Conservation (phyloP, 164 flowering plant species). For the Chloranthus sessilifolius region DNA sequence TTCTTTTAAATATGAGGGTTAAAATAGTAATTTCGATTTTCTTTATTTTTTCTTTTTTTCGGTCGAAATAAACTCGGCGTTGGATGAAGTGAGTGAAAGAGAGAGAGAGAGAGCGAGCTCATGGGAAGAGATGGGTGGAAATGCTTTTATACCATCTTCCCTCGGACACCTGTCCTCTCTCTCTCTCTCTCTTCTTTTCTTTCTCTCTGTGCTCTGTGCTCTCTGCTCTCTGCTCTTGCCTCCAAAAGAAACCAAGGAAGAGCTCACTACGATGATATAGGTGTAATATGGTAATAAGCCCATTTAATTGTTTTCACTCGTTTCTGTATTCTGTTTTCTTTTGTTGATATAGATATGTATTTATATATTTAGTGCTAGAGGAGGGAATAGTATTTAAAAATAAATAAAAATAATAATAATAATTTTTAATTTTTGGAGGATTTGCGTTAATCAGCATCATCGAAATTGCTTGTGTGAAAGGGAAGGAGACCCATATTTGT, state of each 20-base stretch:
- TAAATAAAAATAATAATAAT: no score
- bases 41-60: no score
- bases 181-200: slow-evolving; percentile 1
- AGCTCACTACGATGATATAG: no score
- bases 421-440: no score
- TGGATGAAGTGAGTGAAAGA: no score
- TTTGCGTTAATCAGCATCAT: no score
- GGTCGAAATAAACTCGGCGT: no score
- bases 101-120: background rate
- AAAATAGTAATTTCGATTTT: no score
- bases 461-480: no score
- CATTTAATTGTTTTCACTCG: background rate
- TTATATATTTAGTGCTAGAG: background rate
- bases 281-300: slow-evolving; percentile 1
- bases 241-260: background rate
- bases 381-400: background rate
- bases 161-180: slow-evolving; percentile 21
- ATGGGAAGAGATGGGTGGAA: slow-evolving; percentile 4
- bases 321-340: background rate
- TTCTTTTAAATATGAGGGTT: no score
- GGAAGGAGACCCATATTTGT: background rate
- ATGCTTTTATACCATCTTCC: slow-evolving; percentile 15
- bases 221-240: slow-evolving; percentile 6
- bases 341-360: slow-evolving; percentile 3
- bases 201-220: background rate